phyloP scores from a whole-genome alignment of 2,329 filamentous ascomycete genomes.

The Colletotrichum navitas region DNA sequence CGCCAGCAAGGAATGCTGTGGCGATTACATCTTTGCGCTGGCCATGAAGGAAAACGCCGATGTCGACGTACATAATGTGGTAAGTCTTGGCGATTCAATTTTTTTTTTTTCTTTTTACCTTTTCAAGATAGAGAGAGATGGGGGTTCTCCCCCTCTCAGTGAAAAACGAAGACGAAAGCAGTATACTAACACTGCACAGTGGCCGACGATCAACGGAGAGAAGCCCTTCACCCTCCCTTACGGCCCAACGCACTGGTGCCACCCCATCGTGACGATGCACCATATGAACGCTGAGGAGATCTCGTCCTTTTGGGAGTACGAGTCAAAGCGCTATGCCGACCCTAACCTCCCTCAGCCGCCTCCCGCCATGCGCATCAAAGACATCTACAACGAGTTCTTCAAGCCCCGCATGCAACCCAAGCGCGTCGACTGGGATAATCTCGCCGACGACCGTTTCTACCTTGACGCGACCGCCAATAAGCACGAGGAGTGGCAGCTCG shows the following conservation, averaged over 20 bases:
- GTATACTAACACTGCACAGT: conserved; percentile 48
- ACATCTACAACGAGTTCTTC: conserved; percentile 63
- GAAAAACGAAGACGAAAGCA: background rate
- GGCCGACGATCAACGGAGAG: conserved; percentile 68
- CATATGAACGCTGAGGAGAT: conserved; percentile 65
- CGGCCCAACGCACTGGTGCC: conserved; percentile 64
- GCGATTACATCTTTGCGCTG: conserved; percentile 63
- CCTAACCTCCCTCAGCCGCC: conserved; percentile 41
- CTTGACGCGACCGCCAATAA: conserved; percentile 49
- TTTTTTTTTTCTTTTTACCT: background rate
- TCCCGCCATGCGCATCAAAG: conserved; percentile 57
- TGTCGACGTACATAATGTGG: conserved; percentile 56
- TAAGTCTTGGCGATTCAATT: conserved; percentile 48
- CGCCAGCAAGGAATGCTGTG: conserved; percentile 60
- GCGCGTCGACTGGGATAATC: conserved; percentile 67
- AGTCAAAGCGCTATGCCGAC: conserved; percentile 54
- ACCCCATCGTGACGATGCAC: conserved; percentile 68
- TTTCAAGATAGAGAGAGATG: too few relatives aligned
- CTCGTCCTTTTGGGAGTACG: conserved; percentile 64
- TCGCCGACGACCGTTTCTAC: conserved; percentile 60
- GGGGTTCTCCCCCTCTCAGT: too few relatives aligned
- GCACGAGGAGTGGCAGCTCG: conserved; percentile 50
- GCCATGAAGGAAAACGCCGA: conserved; percentile 60
- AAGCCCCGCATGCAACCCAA: conserved; percentile 53
- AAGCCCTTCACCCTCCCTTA: conserved; percentile 65